Evolutionary conservation across 2,329 filamentous ascomycete genomes (phyloP).

Genomic region (Exophiala dermatitidis): DNA sequence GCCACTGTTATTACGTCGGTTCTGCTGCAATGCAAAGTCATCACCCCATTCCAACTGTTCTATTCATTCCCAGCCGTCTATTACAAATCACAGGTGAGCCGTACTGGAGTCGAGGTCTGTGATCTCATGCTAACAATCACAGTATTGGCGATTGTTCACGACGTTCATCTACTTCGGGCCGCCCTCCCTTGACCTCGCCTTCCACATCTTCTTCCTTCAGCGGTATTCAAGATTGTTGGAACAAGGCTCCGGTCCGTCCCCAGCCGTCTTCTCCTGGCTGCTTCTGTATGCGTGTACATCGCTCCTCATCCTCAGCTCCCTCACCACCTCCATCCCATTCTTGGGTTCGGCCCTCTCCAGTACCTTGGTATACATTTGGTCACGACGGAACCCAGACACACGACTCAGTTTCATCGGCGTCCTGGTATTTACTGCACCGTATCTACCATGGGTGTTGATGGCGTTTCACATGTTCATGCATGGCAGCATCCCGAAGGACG

Average conservation of each 20-base stretch:
- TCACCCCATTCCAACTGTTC: slow-evolving; percentile 92
- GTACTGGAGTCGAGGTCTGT: not conserved
- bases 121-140: slow-evolving; percentile 11
- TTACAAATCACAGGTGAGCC: slow-evolving; percentile 74
- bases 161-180: slow-evolving; percentile 98
- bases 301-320: slow-evolving; percentile 72
- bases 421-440: slow-evolving; percentile 86
- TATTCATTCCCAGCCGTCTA: slow-evolving; percentile 93
- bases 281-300: slow-evolving; percentile 75
- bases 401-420: slow-evolving; percentile 81
- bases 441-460: slow-evolving; percentile 93
- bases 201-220: slow-evolving; percentile 97
- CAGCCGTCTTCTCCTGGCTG: slow-evolving; percentile 92
- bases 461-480: slow-evolving; percentile 87
- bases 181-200: slow-evolving; percentile 85
- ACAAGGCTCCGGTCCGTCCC: slow-evolving; percentile 83
- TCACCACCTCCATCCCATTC: slow-evolving; percentile 76
- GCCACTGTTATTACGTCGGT: slow-evolving; percentile 81
- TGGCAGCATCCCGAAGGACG: slow-evolving; percentile 83
- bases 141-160: slow-evolving; percentile 96
- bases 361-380: slow-evolving; percentile 97
- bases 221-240: slow-evolving; percentile 92
- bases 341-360: slow-evolving; percentile 89
- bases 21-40: slow-evolving; percentile 84
- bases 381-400: slow-evolving; percentile 85